Conservation (phyloP, 2,329 filamentous ascomycete species). For the Ophiocordyceps unilateralis region DNA sequence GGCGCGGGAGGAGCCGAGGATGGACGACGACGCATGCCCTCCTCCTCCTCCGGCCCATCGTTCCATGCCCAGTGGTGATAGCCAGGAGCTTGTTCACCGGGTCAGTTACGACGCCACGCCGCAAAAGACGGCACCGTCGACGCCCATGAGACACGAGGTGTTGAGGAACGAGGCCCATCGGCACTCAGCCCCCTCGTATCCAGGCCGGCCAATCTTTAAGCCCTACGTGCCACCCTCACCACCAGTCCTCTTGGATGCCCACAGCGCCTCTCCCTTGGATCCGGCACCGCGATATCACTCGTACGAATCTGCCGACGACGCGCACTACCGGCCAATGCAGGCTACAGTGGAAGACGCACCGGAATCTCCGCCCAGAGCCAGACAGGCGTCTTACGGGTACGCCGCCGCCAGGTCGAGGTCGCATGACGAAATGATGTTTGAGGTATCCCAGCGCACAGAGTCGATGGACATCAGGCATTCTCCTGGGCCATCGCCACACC, state of each 20-base stretch:
- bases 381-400: conserved; percentile 11
- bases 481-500: conserved; percentile 12
- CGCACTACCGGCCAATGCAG: conserved; percentile 35
- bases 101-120: conserved; percentile 22
- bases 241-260: conserved; percentile 11
- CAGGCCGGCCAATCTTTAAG: conserved; percentile 34
- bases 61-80: conserved; percentile 25
- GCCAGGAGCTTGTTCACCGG: conserved; percentile 24
- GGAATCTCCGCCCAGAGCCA: conserved; percentile 23
- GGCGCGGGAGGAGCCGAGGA: conserved; percentile 13
- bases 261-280: conserved; percentile 15
- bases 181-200: conserved; percentile 30
- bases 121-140: conserved; percentile 24
- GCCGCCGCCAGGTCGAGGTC: conserved; percentile 8
- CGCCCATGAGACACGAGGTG: conserved; percentile 42
- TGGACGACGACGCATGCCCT: conserved; percentile 24
- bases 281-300: conserved; percentile 27
- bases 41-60: conserved; percentile 41
- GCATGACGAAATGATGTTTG: conserved; percentile 22
- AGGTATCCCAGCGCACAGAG: conserved; percentile 22
- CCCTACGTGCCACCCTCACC: conserved; percentile 27
- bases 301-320: conserved; percentile 29
- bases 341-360: conserved; percentile 48
- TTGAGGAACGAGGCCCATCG: conserved; percentile 39
- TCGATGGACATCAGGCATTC: conserved; percentile 24